Evolutionary conservation across 2,329 filamentous ascomycete species (phyloP).

Genomic region (Aspergillus novoparasiticus): DNA sequence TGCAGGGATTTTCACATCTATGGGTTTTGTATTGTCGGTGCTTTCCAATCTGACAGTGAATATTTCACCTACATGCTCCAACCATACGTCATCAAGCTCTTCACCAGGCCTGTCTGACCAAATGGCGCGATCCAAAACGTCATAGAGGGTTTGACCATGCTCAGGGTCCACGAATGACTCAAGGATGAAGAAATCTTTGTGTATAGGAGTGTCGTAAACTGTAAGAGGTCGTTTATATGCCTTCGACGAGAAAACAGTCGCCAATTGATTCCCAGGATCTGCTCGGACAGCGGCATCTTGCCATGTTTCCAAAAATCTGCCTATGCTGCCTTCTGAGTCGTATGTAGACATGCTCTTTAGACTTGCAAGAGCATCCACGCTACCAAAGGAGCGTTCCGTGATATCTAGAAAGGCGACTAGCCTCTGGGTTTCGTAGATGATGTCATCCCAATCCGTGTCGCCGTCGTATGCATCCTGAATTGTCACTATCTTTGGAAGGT

Average conservation of each 20-base stretch:
- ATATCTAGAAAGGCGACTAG: constrained; percentile 63
- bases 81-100: constrained; percentile 48
- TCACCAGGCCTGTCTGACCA: constrained; percentile 48
- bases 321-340: constrained; percentile 39
- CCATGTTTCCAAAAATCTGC: constrained; percentile 55
- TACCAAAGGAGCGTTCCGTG: constrained; percentile 62
- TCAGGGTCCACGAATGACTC: constrained; percentile 41
- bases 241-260: constrained; percentile 50
- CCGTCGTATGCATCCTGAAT: constrained; percentile 37
- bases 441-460: constrained; percentile 44
- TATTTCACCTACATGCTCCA: constrained; percentile 56
- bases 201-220: constrained; percentile 32
- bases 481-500: constrained; percentile 54
- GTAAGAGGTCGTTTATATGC: constrained; percentile 43
- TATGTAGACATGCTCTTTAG: constrained; percentile 40
- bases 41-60: constrained; percentile 53
- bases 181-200: constrained; percentile 42
- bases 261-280: constrained; percentile 43
- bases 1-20: constrained; percentile 56
- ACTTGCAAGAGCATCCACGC: constrained; percentile 53
- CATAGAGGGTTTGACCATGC: constrained; percentile 52
- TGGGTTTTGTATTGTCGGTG: constrained; percentile 35
- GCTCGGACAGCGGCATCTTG: constrained; percentile 47
- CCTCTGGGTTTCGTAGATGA: constrained; percentile 61
- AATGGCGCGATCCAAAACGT: constrained; percentile 55